Evolutionary conservation across 1,139 yeast species (phyloP).

Genomic region (Candida neerlandica): DNA sequence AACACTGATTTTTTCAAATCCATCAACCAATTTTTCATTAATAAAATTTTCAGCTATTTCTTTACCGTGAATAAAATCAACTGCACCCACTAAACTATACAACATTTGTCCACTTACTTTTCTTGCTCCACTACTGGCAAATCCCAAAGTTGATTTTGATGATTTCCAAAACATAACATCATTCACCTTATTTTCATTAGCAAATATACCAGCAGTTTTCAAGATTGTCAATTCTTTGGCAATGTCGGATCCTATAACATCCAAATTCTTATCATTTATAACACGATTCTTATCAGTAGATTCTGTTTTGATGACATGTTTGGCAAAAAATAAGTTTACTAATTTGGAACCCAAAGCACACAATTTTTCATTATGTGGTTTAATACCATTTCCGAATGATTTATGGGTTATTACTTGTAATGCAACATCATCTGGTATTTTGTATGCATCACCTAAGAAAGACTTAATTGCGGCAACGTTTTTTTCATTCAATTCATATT

Average conservation of each 20-base stretch:
- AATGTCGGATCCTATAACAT: slow-evolving; percentile 58
- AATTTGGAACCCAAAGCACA: slow-evolving; percentile 77
- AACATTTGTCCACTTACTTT: slow-evolving; percentile 68
- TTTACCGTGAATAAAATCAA: slow-evolving; percentile 70
- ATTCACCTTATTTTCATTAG: slow-evolving; percentile 50
- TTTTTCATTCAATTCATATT: slow-evolving; percentile 55
- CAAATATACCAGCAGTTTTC: slow-evolving; percentile 53
- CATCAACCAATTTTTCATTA: slow-evolving; percentile 40
- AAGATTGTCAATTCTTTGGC: slow-evolving; percentile 56
- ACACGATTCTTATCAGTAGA: slow-evolving; percentile 31
- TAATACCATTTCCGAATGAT: slow-evolving; percentile 87
- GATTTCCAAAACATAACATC: slow-evolving; percentile 73
- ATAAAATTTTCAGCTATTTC: slow-evolving; percentile 57
- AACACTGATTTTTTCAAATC: slow-evolving; percentile 10
- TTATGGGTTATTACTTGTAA: slow-evolving; percentile 88
- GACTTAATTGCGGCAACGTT: slow-evolving; percentile 51
- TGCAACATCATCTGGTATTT: slow-evolving; percentile 55
- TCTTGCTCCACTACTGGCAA: slow-evolving; percentile 56
- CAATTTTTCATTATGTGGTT: slow-evolving; percentile 86
- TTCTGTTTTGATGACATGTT: slow-evolving; percentile 44
- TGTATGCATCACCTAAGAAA: slow-evolving; percentile 46
- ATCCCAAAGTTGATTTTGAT: slow-evolving; percentile 54
- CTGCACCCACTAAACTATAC: slow-evolving; percentile 80
- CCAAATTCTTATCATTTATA: slow-evolving; percentile 60
- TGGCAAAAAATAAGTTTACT: slow-evolving; percentile 60